Conservation (phyloP, 352 stramenopile genomes). For the Achlya hypogyna region DNA sequence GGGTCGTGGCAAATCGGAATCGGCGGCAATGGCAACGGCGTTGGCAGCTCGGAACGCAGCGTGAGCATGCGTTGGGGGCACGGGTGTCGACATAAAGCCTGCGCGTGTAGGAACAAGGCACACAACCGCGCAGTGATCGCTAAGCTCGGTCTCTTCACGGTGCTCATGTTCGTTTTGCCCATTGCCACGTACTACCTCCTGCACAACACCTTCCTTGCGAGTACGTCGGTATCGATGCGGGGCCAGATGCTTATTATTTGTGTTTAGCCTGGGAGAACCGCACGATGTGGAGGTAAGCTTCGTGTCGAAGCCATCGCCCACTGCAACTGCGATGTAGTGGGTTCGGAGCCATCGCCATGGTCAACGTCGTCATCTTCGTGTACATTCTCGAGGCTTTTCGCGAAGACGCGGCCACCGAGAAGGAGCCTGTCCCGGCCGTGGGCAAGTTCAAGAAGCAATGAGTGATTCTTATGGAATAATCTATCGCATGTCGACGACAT, state of each 20-base stretch:
- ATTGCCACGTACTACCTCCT: conserved; percentile 58
- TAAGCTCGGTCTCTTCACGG: conserved; percentile 63
- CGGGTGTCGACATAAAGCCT: neutral
- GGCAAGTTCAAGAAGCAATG: conserved; percentile 18
- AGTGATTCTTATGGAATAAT: neutral
- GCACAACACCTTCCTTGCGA: conserved; percentile 33
- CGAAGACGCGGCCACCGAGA: conserved; percentile 7
- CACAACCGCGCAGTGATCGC: conserved; percentile 65
- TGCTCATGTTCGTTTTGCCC: conserved; percentile 54
- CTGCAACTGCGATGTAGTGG: conserved; percentile 31
- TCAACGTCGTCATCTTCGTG: conserved; percentile 67
- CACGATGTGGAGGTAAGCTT: conserved; percentile 73
- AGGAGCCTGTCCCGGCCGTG: neutral
- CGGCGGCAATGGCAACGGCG: neutral
- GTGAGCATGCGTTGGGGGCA: neutral
- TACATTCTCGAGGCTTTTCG: conserved; percentile 42
- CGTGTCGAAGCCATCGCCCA: neutral
- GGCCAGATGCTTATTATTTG: neutral
- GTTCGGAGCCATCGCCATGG: conserved; percentile 53
- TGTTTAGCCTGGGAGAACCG: conserved; percentile 34
- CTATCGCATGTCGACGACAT: conserved; percentile 65
- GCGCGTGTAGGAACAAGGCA: conserved; percentile 38
- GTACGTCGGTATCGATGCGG: conserved; percentile 18
- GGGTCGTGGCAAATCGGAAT: neutral
- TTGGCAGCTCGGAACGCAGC: conserved; percentile 4